Base-by-base conservation (phyloP, 2,329 filamentous ascomycete genomes). In the Lecanicillium sp. region DNA sequence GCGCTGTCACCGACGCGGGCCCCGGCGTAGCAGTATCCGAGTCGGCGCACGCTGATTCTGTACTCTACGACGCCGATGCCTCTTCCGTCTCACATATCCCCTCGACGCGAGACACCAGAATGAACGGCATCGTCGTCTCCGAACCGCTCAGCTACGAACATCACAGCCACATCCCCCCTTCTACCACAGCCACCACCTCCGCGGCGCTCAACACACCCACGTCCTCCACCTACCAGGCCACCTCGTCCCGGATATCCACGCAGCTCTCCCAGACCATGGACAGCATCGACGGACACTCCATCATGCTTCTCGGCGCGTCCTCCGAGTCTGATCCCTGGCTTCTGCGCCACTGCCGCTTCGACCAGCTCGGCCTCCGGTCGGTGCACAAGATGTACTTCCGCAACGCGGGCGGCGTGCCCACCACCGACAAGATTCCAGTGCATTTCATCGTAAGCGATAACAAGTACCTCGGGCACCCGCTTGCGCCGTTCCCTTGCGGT, bases 331-430 rank as follows among this genome's bases (percentile, higher is more conserved):
- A 65, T 37, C 63, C 63, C 1, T 66, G 63, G 61, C 54, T 67
- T 4, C 53, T 66, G 17, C 50, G 63, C 15, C 65, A 67, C 49
- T 65, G 63, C 48, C 58, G 57, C 10, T 67, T 65, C 37, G 63
- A 67, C 41, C 62, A 66, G 39, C 54, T 60, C 19, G 64, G 64
- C 1, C 57, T 67, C 48, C 59, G 61, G 8, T 55, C 56, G 19
- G 64, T 66, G 23, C 60, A 66, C 50, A 62, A 61, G 42, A 55
- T 66, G 8, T 62, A 65, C 47, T 60, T 64, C 45, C 62, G 65
- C n/a, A 64, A 66, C 51, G 64, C 62, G 5, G 65, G 64, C 2
- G 64, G 64, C 8, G 62, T 66, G 15, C 64, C 63, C 1, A 61
- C 59, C 2, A 52, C 54, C 2, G 62, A 63, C 6, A 56, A 59